Conservation (phyloP, 129 eudicot species). For the Tagetes patula region DNA sequence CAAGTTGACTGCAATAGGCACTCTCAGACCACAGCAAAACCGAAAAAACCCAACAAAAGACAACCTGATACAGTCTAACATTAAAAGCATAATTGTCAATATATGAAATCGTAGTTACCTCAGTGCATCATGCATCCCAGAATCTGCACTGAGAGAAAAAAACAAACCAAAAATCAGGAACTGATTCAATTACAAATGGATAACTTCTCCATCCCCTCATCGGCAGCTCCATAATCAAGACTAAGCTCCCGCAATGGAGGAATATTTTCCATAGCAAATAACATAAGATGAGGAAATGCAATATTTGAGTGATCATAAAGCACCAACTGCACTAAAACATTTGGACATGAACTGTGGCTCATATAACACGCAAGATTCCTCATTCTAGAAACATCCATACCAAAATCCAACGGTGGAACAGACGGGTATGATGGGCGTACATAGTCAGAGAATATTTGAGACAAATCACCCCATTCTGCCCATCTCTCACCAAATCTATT, state of each 20-base stretch:
- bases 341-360: conserved; percentile 78
- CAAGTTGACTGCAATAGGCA: background rate
- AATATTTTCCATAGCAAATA: conserved; percentile 88
- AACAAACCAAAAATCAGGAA: conserved; percentile 23
- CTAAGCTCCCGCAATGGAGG: conserved; percentile 90
- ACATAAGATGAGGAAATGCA: conserved; percentile 80
- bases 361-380: conserved; percentile 92
- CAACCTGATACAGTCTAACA: conserved; percentile 3
- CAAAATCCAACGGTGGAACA: conserved; percentile 72
- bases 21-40: conserved; percentile 3
- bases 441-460: conserved; percentile 59
- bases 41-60: background rate
- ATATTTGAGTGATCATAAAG: conserved; percentile 73
- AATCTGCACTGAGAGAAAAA: conserved; percentile 17
- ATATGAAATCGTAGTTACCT: conserved; percentile 39
- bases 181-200: conserved; percentile 58
- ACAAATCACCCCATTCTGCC: conserved; percentile 93
- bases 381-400: conserved; percentile 83
- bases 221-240: conserved; percentile 82
- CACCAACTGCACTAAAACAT: conserved; percentile 78
- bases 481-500: conserved; percentile 73
- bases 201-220: conserved; percentile 66
- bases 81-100: background rate
- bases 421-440: conserved; percentile 54
- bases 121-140: conserved; percentile 23